Evolutionary conservation across 1,284 basidiomycete genomes (phyloP).

Genomic region (Pyrrhoderma noxium): DNA sequence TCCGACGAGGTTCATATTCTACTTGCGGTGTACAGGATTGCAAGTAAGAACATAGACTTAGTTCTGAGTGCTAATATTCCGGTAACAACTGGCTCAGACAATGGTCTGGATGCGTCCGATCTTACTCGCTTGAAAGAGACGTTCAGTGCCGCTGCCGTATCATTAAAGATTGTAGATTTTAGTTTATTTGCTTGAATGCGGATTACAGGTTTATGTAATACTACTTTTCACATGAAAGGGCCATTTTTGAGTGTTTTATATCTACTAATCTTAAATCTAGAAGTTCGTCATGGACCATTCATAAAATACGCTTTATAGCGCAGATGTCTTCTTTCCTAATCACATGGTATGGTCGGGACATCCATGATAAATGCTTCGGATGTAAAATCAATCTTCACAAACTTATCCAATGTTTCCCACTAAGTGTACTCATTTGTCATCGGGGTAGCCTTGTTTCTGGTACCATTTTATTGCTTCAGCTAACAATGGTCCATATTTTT

Average conservation of each 20-base stretch:
- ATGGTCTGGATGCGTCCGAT: conserved; percentile 33
- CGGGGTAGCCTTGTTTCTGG: too few relatives aligned
- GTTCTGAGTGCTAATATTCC: conserved; percentile 81
- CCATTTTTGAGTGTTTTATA: too few relatives aligned
- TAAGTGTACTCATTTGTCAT: too few relatives aligned
- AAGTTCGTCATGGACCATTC: neutral
- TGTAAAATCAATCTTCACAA: neutral
- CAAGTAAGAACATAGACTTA: conserved; percentile 64
- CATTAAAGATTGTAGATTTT: conserved; percentile 67
- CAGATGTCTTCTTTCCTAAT: too few relatives aligned
- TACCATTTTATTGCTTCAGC: too few relatives aligned
- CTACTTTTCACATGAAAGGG: neutral
- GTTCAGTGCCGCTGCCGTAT: conserved; percentile 52
- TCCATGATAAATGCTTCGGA: neutral
- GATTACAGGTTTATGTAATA: too few relatives aligned
- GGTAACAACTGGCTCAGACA: conserved; percentile 37
- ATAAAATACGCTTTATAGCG: neutral
- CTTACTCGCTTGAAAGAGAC: conserved; percentile 36
- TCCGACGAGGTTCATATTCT: conserved; percentile 69
- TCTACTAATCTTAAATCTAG: too few relatives aligned
- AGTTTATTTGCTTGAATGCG: conserved; percentile 57
- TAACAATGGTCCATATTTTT: too few relatives aligned
- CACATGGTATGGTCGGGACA: neutral
- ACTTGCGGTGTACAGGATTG: conserved; percentile 75
- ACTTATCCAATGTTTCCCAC: neutral